Evolutionary conservation across 495 filamentous ascomycete genomes (phyloP), one percentile per base, ranked within the genome.

Genomic region (Penicillium silybi): DNA sequence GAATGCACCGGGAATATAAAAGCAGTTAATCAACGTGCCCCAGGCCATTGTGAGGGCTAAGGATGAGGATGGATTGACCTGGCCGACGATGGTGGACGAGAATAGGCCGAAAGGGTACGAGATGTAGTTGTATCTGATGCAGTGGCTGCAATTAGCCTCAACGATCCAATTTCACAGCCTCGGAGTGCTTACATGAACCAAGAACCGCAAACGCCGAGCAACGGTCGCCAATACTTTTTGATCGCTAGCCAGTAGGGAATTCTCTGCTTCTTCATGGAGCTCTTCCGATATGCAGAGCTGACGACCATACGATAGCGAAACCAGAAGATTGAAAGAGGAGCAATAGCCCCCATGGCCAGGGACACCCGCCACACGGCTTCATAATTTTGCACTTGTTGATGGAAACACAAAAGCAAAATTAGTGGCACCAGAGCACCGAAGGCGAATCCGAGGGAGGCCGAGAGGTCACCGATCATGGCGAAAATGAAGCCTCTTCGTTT

Each of bases 1-100:
- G 61, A 91, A 80, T 23, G 85, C 84, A 0, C 88, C 88, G 0
- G 88, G 88, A 46, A 91, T 79, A 72, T 89, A 87, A 63, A 91
- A 90, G 38, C 88, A 70, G 63, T 89, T 90, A 74, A 92, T 81
- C 20, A 90, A 72, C 0, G 83, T 86, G 51, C 85, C 86, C 86
- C 89, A 92, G 16, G 86, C 88, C 48, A 91, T 88, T 11, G 80
- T 72, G 46, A 85, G 37, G 85, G 70, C 59, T 4, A 65, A 46
- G 0, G 62, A 65, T 4, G 44, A 82, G 69, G 19, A 76, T 64
- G 41, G 56, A 54, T 47, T 59, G 22, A 45, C 70, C 65, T 41
- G 82, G 72, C 49, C 57, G 45, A 70, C 63, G 16, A 75, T 71
- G 1, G 69, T 73, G 4, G 69, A 66, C 16, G 64, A 64, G 39